Percentiles rank a stretch among this genome's conserved stretches.
phyloP scores from a whole-genome alignment of 148 eudicot species.

The Cornus kousa region DNA sequence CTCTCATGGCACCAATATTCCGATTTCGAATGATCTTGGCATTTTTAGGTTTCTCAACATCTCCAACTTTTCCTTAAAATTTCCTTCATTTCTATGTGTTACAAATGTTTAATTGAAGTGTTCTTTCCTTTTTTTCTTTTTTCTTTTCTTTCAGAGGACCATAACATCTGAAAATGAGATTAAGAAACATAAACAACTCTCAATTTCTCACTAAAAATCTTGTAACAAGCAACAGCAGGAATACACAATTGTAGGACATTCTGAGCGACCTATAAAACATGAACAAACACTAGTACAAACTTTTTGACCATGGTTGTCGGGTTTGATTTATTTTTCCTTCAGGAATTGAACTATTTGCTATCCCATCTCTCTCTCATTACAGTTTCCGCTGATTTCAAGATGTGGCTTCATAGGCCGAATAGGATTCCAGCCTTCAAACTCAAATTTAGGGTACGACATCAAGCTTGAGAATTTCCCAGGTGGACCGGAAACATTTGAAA shows the following conservation, averaged over 20 bases:
- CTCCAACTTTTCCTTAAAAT: neutral
- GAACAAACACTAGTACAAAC: neutral
- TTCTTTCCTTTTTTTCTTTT: neutral
- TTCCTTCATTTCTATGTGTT: neutral
- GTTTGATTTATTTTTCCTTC: neutral
- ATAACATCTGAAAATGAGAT: neutral
- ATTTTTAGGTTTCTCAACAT: neutral
- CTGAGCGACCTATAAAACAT: neutral
- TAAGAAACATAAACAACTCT: neutral
- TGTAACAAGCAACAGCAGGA: neutral
- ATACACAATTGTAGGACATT: neutral
- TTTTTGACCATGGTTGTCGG: neutral
- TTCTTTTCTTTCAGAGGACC: neutral
- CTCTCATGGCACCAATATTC: neutral
- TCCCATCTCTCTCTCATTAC: slow-evolving; percentile 25
- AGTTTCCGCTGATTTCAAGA: slow-evolving; percentile 59
- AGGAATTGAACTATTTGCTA: neutral
- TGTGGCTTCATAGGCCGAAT: slow-evolving; percentile 55
- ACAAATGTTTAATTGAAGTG: neutral
- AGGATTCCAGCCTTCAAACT: slow-evolving; percentile 34
- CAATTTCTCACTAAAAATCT: neutral
- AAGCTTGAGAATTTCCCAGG: slow-evolving; percentile 69
- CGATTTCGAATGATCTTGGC: no score
- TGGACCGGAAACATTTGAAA: slow-evolving; percentile 54
- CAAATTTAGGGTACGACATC: slow-evolving; percentile 32